Conservation (phyloP, 2,329 filamentous ascomycete species). For the Aspergillus candidus region DNA sequence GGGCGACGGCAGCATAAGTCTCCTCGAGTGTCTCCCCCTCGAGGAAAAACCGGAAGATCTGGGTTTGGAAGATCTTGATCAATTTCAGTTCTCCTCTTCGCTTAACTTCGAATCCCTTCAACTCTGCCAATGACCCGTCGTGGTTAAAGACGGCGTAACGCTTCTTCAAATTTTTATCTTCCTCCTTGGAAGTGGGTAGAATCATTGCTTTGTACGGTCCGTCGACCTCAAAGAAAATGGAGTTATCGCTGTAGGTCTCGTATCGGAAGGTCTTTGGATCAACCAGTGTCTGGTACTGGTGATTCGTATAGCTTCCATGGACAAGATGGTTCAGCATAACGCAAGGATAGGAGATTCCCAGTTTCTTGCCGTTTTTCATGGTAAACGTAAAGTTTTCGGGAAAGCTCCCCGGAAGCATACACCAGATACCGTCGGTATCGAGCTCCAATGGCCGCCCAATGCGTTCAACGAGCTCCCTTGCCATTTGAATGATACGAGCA, state of each 20-base stretch:
- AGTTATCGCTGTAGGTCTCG: constrained; percentile 96
- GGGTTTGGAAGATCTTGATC: constrained; percentile 99
- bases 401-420: constrained; percentile 92
- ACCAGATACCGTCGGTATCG: constrained; percentile 99
- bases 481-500: constrained; percentile 94
- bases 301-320: constrained; percentile 89
- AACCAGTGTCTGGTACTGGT: constrained; percentile 88
- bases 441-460: constrained; percentile 89
- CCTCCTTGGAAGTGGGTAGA: constrained; percentile 92
- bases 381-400: constrained; percentile 95
- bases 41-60: constrained; percentile 99
- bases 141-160: constrained; percentile 98
- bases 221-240: constrained; percentile 98
- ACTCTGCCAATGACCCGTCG: constrained; percentile 85
- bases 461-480: constrained; percentile 83
- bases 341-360: constrained; percentile 95
- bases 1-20: constrained; percentile 86
- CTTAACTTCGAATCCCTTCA: constrained; percentile 98
- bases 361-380: constrained; percentile 90
- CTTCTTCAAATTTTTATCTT: constrained; percentile 99
- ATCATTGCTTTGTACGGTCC: constrained; percentile 98
- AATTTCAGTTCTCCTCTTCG: constrained; percentile 95
- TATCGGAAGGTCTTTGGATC: constrained; percentile 80
- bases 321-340: constrained; percentile 99
- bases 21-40: constrained; percentile 82